phyloP scores from a whole-genome alignment of 2,329 filamentous ascomycete species.

The Alternaria burnsii region DNA sequence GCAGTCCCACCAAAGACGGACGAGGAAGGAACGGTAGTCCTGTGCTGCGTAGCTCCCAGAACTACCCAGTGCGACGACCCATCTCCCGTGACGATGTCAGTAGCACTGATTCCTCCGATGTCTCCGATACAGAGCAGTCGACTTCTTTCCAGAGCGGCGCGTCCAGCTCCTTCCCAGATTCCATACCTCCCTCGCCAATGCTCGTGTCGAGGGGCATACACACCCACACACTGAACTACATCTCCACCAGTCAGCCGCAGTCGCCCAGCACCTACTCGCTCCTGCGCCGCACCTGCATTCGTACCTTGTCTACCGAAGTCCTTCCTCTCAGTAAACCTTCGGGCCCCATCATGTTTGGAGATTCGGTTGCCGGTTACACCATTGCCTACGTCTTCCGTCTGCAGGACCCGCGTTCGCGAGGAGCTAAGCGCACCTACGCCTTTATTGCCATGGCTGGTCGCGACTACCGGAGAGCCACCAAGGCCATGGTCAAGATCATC shows the following conservation, averaged over 20 bases:
- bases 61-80: conserved; percentile 60
- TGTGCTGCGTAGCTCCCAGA: conserved; percentile 63
- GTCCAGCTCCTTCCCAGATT: conserved; percentile 44
- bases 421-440: conserved; percentile 65
- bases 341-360: conserved; percentile 67
- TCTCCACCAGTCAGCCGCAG: conserved; percentile 65
- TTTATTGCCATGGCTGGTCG: conserved; percentile 65
- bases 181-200: conserved; percentile 53
- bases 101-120: conserved; percentile 49
- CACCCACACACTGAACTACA: conserved; percentile 65
- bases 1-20: conserved; percentile 59
- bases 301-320: conserved; percentile 65
- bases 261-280: conserved; percentile 63
- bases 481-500: conserved; percentile 52
- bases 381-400: conserved; percentile 68
- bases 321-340: conserved; percentile 65
- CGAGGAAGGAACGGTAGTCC: conserved; percentile 62
- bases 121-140: conserved; percentile 50
- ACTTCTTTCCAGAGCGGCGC: conserved; percentile 45
- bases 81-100: conserved; percentile 38
- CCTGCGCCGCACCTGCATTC: conserved; percentile 65
- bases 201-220: conserved; percentile 56
- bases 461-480: conserved; percentile 61
- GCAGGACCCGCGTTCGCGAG: conserved; percentile 65
- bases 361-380: conserved; percentile 64